Evolutionary conservation across 2,329 filamentous ascomycete species (phyloP).

Genomic region (Trichophyton benhamiae): DNA sequence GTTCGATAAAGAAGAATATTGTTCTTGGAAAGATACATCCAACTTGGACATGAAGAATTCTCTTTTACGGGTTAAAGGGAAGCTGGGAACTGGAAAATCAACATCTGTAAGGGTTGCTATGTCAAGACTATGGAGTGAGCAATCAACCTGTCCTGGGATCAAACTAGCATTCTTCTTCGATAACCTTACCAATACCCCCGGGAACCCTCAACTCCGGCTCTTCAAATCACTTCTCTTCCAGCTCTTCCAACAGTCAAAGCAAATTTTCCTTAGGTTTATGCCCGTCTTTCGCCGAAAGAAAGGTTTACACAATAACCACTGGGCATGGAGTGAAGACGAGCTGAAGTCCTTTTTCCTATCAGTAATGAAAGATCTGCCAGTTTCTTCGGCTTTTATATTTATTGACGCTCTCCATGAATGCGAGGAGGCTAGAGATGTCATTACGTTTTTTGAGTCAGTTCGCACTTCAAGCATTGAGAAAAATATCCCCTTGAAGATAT

Average conservation of each 20-base stretch:
- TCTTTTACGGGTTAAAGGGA: constrained; percentile 25
- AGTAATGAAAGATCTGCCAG: constrained; percentile 9
- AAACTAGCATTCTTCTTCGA: constrained; percentile 28
- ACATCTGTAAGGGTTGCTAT: neutral
- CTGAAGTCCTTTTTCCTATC: constrained; percentile 16
- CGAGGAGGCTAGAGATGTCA: constrained; percentile 15
- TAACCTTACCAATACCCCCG: constrained; percentile 16
- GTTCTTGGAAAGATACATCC: constrained; percentile 26
- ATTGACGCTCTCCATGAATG: constrained; percentile 40
- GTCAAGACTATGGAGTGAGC: neutral
- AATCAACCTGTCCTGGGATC: constrained; percentile 18
- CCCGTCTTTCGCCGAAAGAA: constrained; percentile 12
- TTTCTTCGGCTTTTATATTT: constrained; percentile 13
- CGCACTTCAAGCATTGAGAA: neutral
- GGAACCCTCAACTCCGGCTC: constrained; percentile 19
- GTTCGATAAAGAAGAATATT: constrained; percentile 24
- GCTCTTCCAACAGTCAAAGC: constrained; percentile 14
- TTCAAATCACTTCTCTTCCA: constrained; percentile 21
- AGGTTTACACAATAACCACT: neutral
- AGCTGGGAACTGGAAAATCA: neutral
- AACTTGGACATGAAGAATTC: constrained; percentile 17
- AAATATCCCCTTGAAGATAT: constrained; percentile 15
- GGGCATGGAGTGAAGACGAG: neutral
- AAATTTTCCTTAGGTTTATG: constrained; percentile 14
- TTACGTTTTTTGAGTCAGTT: constrained; percentile 13